phyloP scores from a whole-genome alignment of 306 rosid species.

The Cicer bijugum region DNA sequence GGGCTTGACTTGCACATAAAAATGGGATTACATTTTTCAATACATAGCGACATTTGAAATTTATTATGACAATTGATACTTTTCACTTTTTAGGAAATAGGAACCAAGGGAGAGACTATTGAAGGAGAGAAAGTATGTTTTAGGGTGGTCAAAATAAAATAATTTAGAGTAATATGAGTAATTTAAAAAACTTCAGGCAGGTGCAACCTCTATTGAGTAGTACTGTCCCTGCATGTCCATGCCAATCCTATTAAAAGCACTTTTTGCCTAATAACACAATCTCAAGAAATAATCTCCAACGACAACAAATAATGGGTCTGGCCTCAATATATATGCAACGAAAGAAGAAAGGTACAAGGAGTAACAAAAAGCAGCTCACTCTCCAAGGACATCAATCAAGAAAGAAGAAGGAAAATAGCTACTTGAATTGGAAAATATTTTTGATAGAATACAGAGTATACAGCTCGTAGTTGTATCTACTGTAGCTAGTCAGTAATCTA shows the following conservation, averaged over 20 bases:
- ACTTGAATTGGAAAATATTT: not conserved
- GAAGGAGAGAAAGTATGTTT: too few relatives aligned
- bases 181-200: too few relatives aligned
- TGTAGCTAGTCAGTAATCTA: not conserved
- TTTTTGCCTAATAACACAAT: not conserved
- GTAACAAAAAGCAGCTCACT: not conserved
- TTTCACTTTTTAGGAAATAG: too few relatives aligned
- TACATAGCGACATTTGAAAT: too few relatives aligned
- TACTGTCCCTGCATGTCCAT: not conserved
- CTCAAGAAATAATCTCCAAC: constrained; percentile 8
- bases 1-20: not conserved
- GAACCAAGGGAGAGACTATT: too few relatives aligned
- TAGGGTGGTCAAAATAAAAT: too few relatives aligned
- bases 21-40: not conserved
- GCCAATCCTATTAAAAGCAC: constrained; percentile 5
- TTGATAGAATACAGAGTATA: not conserved
- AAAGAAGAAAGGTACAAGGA: not conserved
- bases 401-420: not conserved
- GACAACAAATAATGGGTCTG: not conserved
- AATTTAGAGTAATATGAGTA: too few relatives aligned
- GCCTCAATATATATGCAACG: not conserved
- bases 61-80: too few relatives aligned
- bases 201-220: too few relatives aligned
- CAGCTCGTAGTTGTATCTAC: not conserved
- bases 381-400: not conserved